Evolutionary conservation across 106 monocot species (phyloP).

Genomic region (Dioscorea zingiberensis): DNA sequence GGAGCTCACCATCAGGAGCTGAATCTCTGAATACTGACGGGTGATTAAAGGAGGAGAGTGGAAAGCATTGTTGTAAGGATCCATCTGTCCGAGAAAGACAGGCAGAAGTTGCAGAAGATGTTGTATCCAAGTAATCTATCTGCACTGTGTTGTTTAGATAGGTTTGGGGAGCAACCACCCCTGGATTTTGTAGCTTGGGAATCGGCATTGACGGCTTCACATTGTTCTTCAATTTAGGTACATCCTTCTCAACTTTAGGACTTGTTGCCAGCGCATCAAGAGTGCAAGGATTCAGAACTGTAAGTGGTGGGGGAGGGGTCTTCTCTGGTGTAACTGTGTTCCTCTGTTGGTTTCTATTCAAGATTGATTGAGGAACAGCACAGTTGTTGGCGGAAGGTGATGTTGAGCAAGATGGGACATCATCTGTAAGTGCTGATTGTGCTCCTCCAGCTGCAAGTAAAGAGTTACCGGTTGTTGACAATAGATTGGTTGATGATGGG

Average conservation of each 20-base stretch:
- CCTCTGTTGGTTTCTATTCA: constrained; percentile 24
- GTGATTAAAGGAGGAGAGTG: constrained; percentile 50
- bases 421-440: constrained; percentile 49
- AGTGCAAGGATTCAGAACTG: constrained; percentile 27
- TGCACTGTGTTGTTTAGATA: constrained; percentile 41
- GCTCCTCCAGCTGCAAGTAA: constrained; percentile 31
- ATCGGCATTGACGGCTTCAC: constrained; percentile 39
- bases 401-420: constrained; percentile 65
- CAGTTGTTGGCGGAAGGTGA: constrained; percentile 64
- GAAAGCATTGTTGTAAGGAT: constrained; percentile 50
- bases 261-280: constrained; percentile 32
- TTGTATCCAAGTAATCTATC: constrained; percentile 73
- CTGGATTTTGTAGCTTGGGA: constrained; percentile 36
- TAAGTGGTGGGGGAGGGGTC: constrained; percentile 23
- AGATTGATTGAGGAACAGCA: constrained; percentile 29
- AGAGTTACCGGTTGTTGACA: constrained; percentile 16
- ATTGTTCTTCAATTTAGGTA: constrained; percentile 37
- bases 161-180: constrained; percentile 23
- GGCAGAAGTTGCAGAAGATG: constrained; percentile 79
- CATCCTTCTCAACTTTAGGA: constrained; percentile 23
- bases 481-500: constrained; percentile 10
- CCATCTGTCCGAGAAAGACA: constrained; percentile 61
- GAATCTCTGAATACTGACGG: constrained; percentile 45
- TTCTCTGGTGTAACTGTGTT: constrained; percentile 23
- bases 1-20: constrained; percentile 34